Percentiles rank a stretch among this genome's conserved stretches.
phyloP scores from a whole-genome alignment of 805 yeast species.

The Pichia scutulata region DNA sequence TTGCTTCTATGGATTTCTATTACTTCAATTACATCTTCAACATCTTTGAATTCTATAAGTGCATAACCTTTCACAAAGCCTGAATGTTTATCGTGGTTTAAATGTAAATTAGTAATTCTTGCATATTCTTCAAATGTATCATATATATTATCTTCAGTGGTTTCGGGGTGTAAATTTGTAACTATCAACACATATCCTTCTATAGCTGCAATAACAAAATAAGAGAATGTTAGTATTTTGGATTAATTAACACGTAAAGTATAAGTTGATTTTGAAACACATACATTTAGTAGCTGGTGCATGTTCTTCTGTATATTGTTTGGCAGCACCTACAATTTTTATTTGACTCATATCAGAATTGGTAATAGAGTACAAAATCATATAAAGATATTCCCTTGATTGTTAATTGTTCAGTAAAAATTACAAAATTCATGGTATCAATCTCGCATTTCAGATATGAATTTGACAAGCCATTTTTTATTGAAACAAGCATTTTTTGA shows the following conservation, averaged over 20 bases:
- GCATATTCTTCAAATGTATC: slow-evolving; percentile 38
- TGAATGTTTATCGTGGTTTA: slow-evolving; percentile 36
- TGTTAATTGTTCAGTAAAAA: too few relatives aligned
- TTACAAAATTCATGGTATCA: background rate
- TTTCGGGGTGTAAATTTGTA: slow-evolving; percentile 37
- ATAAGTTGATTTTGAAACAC: background rate
- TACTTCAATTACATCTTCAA: slow-evolving; percentile 30
- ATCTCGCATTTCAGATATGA: background rate
- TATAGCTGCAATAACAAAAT: slow-evolving; percentile 21
- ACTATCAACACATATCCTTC: slow-evolving; percentile 38
- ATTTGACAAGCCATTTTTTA: background rate
- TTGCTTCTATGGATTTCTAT: slow-evolving; percentile 18
- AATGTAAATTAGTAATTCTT: slow-evolving; percentile 29
- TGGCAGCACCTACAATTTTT: background rate
- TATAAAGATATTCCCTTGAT: background rate
- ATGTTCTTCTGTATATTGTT: slow-evolving; percentile 5
- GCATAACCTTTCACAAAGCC: slow-evolving; percentile 40
- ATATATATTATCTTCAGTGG: slow-evolving; percentile 35
- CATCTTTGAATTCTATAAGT: slow-evolving; percentile 28
- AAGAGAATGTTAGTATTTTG: background rate
- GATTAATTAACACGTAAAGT: background rate
- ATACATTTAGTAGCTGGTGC: slow-evolving; percentile 9
- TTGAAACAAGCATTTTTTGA: background rate
- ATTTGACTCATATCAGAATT: background rate
- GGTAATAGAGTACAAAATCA: too few relatives aligned